These are phyloP conservation scores for Aethionema arabicum DNA, from an alignment of 345 rosid species.

Conservation along the genomic window DNA sequence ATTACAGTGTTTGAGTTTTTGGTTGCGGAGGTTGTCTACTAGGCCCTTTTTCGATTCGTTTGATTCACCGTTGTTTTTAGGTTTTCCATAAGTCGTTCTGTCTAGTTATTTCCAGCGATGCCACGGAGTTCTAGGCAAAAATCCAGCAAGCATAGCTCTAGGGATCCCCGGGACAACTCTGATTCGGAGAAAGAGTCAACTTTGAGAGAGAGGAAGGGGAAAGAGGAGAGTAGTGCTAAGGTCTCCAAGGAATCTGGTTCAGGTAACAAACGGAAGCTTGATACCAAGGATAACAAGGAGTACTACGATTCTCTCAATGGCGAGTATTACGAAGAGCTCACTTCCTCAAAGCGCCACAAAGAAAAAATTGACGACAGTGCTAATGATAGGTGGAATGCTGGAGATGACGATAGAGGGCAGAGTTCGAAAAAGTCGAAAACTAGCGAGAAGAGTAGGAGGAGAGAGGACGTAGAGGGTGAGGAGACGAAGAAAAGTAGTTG, in stretches of 20 bases:
- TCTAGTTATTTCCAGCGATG: constrained; percentile 40
- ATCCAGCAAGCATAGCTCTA: constrained; percentile 70
- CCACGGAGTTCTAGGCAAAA: constrained; percentile 79
- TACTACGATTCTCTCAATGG: constrained; percentile 53
- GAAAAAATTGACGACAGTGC: constrained; percentile 55
- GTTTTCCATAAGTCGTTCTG: not conserved
- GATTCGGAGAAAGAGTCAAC: constrained; percentile 62
- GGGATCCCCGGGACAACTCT: constrained; percentile 65
- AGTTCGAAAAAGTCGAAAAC: constrained; percentile 55
- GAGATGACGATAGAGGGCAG: constrained; percentile 57
- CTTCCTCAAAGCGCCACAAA: constrained; percentile 66
- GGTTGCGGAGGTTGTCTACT: not conserved
- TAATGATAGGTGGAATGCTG: constrained; percentile 78
- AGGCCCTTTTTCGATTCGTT: not conserved
- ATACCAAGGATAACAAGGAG: constrained; percentile 40
- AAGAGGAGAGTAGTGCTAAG: constrained; percentile 48
- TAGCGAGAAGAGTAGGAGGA: constrained; percentile 66
- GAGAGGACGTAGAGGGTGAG: constrained; percentile 53
- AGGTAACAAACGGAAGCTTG: constrained; percentile 63
- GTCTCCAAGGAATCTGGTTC: constrained; percentile 50
- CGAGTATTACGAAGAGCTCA: constrained; percentile 58
- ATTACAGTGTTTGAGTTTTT: not conserved
- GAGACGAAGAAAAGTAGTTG: constrained; percentile 53
- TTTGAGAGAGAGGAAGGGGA: constrained; percentile 55
- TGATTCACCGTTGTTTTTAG: not conserved